Percentiles rank a stretch among this genome's conserved stretches.
These are phyloP conservation scores for Streptanthus diversifolius DNA, from an alignment of 345 rosid genomes.

Conservation along the genomic window DNA sequence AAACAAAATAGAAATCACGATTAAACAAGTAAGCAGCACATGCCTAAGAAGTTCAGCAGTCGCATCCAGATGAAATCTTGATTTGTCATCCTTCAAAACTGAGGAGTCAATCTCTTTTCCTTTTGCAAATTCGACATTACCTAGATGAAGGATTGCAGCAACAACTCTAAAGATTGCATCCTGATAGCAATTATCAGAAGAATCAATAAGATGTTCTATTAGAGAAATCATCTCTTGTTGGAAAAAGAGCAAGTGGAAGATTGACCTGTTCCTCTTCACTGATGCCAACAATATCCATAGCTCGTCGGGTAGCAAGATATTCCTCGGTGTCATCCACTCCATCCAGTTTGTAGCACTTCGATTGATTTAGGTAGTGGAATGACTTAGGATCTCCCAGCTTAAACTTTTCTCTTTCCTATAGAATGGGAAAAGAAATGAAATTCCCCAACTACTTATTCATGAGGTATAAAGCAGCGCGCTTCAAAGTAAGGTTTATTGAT, in stretches of 20 bases:
- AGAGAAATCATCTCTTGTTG: slow-evolving; percentile 17
- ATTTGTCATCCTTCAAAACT: slow-evolving; percentile 83
- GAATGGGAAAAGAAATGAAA: slow-evolving; percentile 19
- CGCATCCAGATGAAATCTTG: slow-evolving; percentile 73
- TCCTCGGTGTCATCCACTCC: slow-evolving; percentile 88
- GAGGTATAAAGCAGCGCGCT: slow-evolving; percentile 8
- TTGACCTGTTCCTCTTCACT: slow-evolving; percentile 95
- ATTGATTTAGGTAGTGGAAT: slow-evolving; percentile 89
- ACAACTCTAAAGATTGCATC: slow-evolving; percentile 93
- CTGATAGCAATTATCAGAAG: slow-evolving; percentile 47
- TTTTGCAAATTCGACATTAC: slow-evolving; percentile 87
- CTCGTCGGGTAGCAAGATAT: slow-evolving; percentile 95
- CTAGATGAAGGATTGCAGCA: slow-evolving; percentile 93
- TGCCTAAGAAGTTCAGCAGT: slow-evolving; percentile 93
- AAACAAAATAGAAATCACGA: slow-evolving; percentile 17
- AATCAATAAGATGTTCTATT: slow-evolving; percentile 15
- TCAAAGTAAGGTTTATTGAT: slow-evolving; percentile 10
- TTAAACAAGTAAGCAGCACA: slow-evolving; percentile 21
- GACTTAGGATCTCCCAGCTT: slow-evolving; percentile 70
- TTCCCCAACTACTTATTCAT: slow-evolving; percentile 3
- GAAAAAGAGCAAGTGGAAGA: slow-evolving; percentile 20
- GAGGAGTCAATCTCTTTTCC: slow-evolving; percentile 92
- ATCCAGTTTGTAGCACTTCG: slow-evolving; percentile 71
- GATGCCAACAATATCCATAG: slow-evolving; percentile 98
- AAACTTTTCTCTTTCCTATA: slow-evolving; percentile 75